A percentile compares a stretch with the other conserved stretches of the same genome.
These are phyloP conservation scores for Anthostomella pinea DNA, from an alignment of 2,329 filamentous ascomycete species.

Conservation along the genomic window DNA sequence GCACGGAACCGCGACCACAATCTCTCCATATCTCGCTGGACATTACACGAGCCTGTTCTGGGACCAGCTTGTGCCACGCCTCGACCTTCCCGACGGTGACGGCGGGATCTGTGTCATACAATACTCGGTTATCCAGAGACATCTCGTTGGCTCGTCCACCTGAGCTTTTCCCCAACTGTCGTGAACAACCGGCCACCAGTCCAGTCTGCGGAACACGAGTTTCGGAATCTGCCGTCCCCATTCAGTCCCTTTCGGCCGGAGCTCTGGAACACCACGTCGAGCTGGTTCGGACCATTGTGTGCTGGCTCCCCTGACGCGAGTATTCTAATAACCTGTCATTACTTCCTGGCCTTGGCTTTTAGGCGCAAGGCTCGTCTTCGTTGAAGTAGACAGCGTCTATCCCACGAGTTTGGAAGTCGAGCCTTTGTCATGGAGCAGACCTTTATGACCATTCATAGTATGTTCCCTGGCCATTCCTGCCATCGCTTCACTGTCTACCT, in stretches of 20 bases:
- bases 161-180: constrained; percentile 25
- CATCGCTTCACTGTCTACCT: constrained; percentile 10
- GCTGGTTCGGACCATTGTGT: constrained; percentile 15
- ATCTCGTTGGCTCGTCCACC: constrained; percentile 29
- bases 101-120: constrained; percentile 39
- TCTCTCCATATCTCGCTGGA: constrained; percentile 19
- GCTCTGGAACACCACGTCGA: constrained; percentile 18
- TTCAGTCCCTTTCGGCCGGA: constrained; percentile 21
- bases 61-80: constrained; percentile 33
- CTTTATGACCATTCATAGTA: constrained; percentile 89
- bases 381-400: constrained; percentile 21
- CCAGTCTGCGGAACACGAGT: constrained; percentile 25
- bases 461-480: constrained; percentile 21
- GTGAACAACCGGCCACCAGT: constrained; percentile 27
- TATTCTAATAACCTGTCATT: constrained; percentile 10
- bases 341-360: constrained; percentile 21
- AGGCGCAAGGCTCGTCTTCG: constrained; percentile 15
- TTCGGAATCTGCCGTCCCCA: constrained; percentile 28
- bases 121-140: constrained; percentile 37
- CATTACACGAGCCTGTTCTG: constrained; percentile 28
- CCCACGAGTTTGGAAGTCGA: constrained; percentile 21
- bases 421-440: constrained; percentile 68
- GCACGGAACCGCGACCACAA: constrained; percentile 18
- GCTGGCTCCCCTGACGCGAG: too few species aligned
- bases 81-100: constrained; percentile 33